phyloP scores from a whole-genome alignment of 495 filamentous ascomycete species.

The Hypoxylon trugodes region DNA sequence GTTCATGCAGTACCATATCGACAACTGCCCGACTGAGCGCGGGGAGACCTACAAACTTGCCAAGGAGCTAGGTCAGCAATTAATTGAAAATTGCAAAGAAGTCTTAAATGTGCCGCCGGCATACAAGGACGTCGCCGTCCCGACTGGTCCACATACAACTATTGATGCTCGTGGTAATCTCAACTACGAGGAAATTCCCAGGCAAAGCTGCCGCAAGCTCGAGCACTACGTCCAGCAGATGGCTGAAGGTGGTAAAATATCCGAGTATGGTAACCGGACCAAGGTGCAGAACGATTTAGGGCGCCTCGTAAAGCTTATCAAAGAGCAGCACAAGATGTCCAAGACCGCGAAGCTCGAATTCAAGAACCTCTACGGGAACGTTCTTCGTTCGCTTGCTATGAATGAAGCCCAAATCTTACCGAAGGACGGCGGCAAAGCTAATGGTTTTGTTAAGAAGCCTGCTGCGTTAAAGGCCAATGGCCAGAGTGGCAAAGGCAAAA shows the following conservation, averaged over 20 bases:
- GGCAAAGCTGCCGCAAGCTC: constrained; percentile 90
- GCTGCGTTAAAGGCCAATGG: constrained; percentile 68
- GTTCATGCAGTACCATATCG: constrained; percentile 99
- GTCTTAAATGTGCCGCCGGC: constrained; percentile 82
- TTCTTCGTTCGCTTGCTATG: constrained; percentile 92
- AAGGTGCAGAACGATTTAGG: constrained; percentile 97
- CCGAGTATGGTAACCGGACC: constrained; percentile 96
- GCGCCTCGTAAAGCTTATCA: constrained; percentile 96
- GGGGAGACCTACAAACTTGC: constrained; percentile 97
- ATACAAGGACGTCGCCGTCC: constrained; percentile 94
- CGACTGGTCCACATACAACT: constrained; percentile 88
- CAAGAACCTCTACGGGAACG: constrained; percentile 90
- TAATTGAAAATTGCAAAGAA: constrained; percentile 98
- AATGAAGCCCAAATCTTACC: constrained; percentile 97
- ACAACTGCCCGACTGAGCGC: constrained; percentile 95
- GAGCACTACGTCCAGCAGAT: constrained; percentile 99
- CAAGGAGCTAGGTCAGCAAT: constrained; percentile 91
- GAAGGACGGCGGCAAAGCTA: constrained; percentile 71
- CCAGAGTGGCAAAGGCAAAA: constrained; percentile 77
- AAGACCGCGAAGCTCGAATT: constrained; percentile 95
- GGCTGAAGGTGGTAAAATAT: constrained; percentile 97
- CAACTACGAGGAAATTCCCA: constrained; percentile 86
- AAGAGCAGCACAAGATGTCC: constrained; percentile 94
- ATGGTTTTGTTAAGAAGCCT: constrained; percentile 69
- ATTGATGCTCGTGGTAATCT: constrained; percentile 91